Conservation (phyloP, 352 stramenopile genomes). For the Phytophthora vignae region DNA sequence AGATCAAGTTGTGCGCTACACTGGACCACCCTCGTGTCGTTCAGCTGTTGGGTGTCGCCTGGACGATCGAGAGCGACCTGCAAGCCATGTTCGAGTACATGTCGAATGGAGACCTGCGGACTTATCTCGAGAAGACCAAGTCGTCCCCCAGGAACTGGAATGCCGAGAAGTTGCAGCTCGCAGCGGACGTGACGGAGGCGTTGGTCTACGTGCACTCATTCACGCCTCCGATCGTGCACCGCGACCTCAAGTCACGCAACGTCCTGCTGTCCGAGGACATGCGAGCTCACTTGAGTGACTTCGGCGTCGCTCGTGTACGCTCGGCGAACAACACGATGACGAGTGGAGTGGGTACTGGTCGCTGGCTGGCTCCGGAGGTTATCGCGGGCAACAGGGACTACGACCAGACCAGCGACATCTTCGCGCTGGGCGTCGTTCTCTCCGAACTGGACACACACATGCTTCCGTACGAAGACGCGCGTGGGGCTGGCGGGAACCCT, state of each 20-base stretch:
- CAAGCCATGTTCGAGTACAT: slow-evolving; percentile 78
- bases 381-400: slow-evolving; percentile 58
- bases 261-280: slow-evolving; percentile 49
- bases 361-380: slow-evolving; percentile 66
- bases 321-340: slow-evolving; percentile 65
- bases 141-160: slow-evolving; percentile 38
- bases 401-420: slow-evolving; percentile 60
- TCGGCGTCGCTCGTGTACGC: slow-evolving; percentile 48
- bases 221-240: slow-evolving; percentile 60
- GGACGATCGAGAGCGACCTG: slow-evolving; percentile 61
- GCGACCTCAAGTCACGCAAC: slow-evolving; percentile 68
- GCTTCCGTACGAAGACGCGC: slow-evolving; percentile 58
- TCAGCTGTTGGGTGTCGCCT: slow-evolving; percentile 60
- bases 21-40: slow-evolving; percentile 64
- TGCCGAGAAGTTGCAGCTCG: slow-evolving; percentile 59
- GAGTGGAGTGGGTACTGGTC: slow-evolving; percentile 50
- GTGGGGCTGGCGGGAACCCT: slow-evolving; percentile 33
- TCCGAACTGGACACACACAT: slow-evolving; percentile 70
- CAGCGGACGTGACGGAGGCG: slow-evolving; percentile 64
- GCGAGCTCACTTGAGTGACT: slow-evolving; percentile 56
- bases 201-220: slow-evolving; percentile 81
- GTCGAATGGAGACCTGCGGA: slow-evolving; percentile 56
- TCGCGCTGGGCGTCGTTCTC: slow-evolving; percentile 57
- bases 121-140: slow-evolving; percentile 40
- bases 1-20: slow-evolving; percentile 63